phyloP scores from a whole-genome alignment of 23 red algal genomes.

The Chondrus crispus region DNA sequence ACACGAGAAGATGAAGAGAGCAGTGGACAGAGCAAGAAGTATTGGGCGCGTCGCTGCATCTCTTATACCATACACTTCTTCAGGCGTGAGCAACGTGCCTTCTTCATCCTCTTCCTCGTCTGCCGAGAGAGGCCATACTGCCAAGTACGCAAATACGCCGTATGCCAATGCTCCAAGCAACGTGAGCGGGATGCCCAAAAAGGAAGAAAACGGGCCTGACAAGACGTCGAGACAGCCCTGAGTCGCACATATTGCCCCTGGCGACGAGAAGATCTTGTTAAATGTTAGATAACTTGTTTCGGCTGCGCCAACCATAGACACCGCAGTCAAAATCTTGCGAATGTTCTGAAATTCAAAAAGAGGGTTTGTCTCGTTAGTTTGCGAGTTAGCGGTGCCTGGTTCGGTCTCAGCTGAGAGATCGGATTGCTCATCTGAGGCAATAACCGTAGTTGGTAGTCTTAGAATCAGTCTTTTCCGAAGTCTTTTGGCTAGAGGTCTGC shows the following conservation, averaged over 20 bases:
- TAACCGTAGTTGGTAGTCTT: too few species aligned
- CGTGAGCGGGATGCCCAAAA: slow-evolving; percentile 87
- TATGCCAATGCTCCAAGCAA: slow-evolving; percentile 77
- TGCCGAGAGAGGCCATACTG: slow-evolving; percentile 60
- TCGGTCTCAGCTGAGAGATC: too few species aligned
- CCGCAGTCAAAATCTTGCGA: slow-evolving; percentile 49
- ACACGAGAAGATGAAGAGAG: slow-evolving; percentile 61
- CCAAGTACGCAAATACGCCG: slow-evolving; percentile 47
- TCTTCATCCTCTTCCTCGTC: slow-evolving; percentile 23
- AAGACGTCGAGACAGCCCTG: slow-evolving; percentile 91
- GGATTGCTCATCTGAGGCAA: too few species aligned
- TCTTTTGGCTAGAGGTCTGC: too few species aligned
- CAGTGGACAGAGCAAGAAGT: slow-evolving; percentile 58
- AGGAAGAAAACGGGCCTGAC: slow-evolving; percentile 64
- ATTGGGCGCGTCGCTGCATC: slow-evolving; percentile 67
- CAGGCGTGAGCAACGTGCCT: not conserved
- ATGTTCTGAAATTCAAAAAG: too few species aligned
- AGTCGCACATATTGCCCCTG: slow-evolving; percentile 73
- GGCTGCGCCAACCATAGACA: slow-evolving; percentile 50
- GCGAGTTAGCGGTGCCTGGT: too few species aligned
- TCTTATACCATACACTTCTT: slow-evolving; percentile 16
- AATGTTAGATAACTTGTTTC: slow-evolving; percentile 83
- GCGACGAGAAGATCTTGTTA: slow-evolving; percentile 71
- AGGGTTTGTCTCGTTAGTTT: too few species aligned
- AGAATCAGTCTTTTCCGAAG: too few species aligned